Percentiles rank a stretch among this genome's conserved stretches.
phyloP scores from a whole-genome alignment of 164 flowering plant species.

The Macadamia integrifolia region DNA sequence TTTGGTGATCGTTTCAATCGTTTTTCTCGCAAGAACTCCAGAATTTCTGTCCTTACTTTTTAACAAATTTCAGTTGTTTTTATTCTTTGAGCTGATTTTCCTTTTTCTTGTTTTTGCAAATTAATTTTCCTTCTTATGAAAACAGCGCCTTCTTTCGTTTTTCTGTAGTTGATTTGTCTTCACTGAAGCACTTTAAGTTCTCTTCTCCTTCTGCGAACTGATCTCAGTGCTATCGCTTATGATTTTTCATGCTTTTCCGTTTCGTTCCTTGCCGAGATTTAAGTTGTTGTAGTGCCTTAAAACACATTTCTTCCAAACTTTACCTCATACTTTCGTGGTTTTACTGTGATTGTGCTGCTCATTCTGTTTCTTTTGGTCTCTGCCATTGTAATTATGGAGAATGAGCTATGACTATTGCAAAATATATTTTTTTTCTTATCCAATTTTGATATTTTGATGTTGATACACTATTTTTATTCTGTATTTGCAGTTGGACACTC shows the following conservation, averaged over 20 bases:
- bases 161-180: neutral
- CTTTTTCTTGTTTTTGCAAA: neutral
- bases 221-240: neutral
- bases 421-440: too few relatives aligned
- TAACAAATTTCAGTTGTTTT: neutral
- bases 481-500: constrained; percentile 3
- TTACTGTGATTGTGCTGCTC: neutral
- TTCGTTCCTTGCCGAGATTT: neutral
- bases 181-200: neutral
- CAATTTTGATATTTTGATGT: neutral
- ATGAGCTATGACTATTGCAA: neutral
- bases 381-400: too few relatives aligned
- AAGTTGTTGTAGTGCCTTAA: neutral
- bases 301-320: neutral
- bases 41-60: neutral
- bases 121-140: neutral
- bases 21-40: neutral
- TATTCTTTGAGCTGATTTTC: neutral
- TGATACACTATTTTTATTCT: neutral
- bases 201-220: neutral
- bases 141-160: neutral
- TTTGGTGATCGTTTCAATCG: too few relatives aligned
- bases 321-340: neutral
- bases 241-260: neutral
- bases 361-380: neutral